A percentile compares a stretch with the other conserved stretches of the same genome.
Conservation (phyloP, 257 asterid species). For the Prunella vulgaris region DNA sequence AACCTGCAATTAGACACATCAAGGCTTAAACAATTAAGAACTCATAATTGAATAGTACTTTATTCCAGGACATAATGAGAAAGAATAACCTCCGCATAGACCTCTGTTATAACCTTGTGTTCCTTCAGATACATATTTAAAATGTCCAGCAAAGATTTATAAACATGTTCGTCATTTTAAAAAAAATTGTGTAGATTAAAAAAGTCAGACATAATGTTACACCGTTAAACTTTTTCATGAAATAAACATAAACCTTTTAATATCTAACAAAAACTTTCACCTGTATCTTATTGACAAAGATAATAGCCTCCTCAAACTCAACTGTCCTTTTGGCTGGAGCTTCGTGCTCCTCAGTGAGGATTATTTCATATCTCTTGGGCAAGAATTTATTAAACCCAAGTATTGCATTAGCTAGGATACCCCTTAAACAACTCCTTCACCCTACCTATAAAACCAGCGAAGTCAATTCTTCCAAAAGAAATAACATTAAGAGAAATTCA, state of each 20-base stretch:
- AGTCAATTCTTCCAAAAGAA: constrained; percentile 43
- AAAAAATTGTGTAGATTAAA: constrained; percentile 50
- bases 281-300: too few relatives aligned
- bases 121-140: constrained; percentile 67
- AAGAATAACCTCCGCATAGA: constrained; percentile 67
- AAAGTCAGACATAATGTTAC: constrained; percentile 1
- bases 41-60: too few relatives aligned
- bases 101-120: constrained; percentile 59
- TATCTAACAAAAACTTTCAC: too few relatives aligned
- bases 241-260: too few relatives aligned
- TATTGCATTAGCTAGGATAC: constrained; percentile 52
- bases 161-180: constrained; percentile 55
- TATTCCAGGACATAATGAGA: too few relatives aligned
- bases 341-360: constrained; percentile 57
- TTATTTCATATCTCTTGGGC: constrained; percentile 69
- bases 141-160: constrained; percentile 63
- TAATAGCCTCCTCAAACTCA: too few relatives aligned
- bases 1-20: too few relatives aligned
- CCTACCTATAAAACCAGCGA: constrained; percentile 53
- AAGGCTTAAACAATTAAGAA: too few relatives aligned
- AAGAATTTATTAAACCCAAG: constrained; percentile 71
- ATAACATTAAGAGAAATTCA: not conserved
- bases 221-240: too few relatives aligned
- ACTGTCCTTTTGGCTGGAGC: constrained; percentile 56
- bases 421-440: constrained; percentile 70